These are phyloP conservation scores for Cymbidium sinense DNA, from an alignment of 106 monocot genomes.

Conservation along the genomic window DNA sequence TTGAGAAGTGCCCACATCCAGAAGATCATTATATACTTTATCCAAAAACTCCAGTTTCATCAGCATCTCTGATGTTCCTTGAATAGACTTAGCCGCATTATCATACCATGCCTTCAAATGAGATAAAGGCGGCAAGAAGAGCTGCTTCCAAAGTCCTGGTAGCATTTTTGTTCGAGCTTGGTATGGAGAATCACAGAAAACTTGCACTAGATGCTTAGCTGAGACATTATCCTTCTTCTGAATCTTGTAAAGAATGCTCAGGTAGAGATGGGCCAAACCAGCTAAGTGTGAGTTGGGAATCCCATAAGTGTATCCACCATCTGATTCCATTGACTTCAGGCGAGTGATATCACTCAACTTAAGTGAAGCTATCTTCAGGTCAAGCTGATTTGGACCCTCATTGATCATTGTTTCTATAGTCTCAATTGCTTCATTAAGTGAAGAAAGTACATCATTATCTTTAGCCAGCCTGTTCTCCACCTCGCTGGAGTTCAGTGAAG, in stretches of 20 bases:
- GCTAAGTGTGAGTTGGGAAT: constrained; percentile 27
- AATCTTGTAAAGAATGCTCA: constrained; percentile 37
- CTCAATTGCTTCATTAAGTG: constrained; percentile 30
- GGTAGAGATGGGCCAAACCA: constrained; percentile 50
- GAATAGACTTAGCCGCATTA: constrained; percentile 17
- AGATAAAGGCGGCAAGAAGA: constrained; percentile 38
- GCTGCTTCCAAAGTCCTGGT: constrained; percentile 40
- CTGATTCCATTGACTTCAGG: constrained; percentile 15
- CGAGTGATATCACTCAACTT: constrained; percentile 32
- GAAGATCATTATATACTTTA: constrained; percentile 23
- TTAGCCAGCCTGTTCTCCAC: background rate
- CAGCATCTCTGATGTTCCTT: constrained; percentile 1
- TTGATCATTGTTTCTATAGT: constrained; percentile 18
- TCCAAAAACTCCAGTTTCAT: constrained; percentile 33
- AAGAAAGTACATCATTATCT: constrained; percentile 20
- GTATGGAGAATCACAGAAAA: constrained; percentile 31
- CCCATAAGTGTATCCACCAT: constrained; percentile 18
- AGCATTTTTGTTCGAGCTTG: constrained; percentile 32
- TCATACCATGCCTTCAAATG: constrained; percentile 46
- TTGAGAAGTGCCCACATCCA: constrained; percentile 42
- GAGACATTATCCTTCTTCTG: constrained; percentile 37
- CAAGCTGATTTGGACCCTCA: constrained; percentile 11
- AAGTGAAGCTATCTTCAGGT: constrained; percentile 31
- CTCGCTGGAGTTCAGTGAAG: constrained; percentile 18
- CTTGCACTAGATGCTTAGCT: constrained; percentile 43